Evolutionary conservation across 768 basidiomycete genomes (phyloP).

Genomic region (Pleurotus giganteus): DNA sequence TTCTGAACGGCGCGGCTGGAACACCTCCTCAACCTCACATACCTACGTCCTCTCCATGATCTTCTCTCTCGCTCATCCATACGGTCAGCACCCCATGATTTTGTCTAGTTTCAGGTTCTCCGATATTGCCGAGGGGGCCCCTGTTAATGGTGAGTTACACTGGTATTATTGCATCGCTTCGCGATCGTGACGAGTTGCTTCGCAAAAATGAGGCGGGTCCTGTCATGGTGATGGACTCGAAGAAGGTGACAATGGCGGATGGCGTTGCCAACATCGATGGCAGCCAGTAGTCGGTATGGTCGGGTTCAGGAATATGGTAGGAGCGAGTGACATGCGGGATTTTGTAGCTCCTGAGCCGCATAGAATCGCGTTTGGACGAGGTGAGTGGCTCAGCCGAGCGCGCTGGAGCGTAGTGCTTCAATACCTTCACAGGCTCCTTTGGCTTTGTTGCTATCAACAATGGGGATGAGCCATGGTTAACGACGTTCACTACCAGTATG

Average conservation of each 20-base stretch:
- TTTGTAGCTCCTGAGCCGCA: conserved; percentile 33
- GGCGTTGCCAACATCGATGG: conserved; percentile 52
- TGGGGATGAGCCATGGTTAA: conserved; percentile 36
- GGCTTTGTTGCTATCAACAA: conserved; percentile 57
- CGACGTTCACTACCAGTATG: conserved; percentile 43
- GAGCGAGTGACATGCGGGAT: conserved; percentile 31
- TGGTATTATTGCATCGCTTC: neutral
- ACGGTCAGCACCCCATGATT: conserved; percentile 43
- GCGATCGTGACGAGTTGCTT: neutral
- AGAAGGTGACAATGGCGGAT: neutral
- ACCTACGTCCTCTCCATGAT: conserved; percentile 41
- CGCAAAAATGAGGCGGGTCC: neutral
- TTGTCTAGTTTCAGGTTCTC: conserved; percentile 41
- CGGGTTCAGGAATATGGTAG: conserved; percentile 43
- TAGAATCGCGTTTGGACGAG: conserved; percentile 50
- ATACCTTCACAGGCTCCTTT: conserved; percentile 25
- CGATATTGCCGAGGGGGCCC: conserved; percentile 31
- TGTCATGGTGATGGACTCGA: neutral
- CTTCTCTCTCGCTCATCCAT: conserved; percentile 48
- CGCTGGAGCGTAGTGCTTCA: neutral
- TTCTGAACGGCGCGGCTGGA: conserved; percentile 41
- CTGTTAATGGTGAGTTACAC: conserved; percentile 13
- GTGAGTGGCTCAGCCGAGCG: conserved; percentile 21
- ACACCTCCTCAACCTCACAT: conserved; percentile 41
- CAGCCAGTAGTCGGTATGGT: conserved; percentile 30